A percentile compares a stretch with the other conserved stretches of the same genome.
These are phyloP conservation scores for Phialophora verrucosa DNA, from an alignment of 2,329 filamentous ascomycete genomes.

Conservation along the genomic window DNA sequence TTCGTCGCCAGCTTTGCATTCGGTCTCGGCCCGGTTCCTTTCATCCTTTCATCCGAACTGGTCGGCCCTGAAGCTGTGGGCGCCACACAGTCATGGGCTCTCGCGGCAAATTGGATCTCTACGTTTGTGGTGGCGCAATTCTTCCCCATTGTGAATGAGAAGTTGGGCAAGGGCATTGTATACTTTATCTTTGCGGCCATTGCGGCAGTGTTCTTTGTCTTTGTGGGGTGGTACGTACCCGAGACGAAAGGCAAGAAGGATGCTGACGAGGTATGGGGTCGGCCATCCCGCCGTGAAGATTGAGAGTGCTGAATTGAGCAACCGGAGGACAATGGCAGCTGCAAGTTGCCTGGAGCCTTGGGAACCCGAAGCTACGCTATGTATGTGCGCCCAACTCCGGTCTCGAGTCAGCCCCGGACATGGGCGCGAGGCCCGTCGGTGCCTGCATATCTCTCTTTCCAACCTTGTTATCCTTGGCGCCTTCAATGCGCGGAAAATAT, in stretches of 20 bases:
- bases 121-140: conserved; percentile 94
- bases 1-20: conserved; percentile 92
- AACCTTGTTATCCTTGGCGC: background rate
- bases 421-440: background rate
- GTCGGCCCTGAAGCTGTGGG: conserved; percentile 90
- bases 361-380: background rate
- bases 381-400: background rate
- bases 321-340: background rate
- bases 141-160: conserved; percentile 84
- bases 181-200: conserved; percentile 90
- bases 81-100: conserved; percentile 84
- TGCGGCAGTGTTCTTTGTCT: conserved; percentile 70
- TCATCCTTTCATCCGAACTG: conserved; percentile 89
- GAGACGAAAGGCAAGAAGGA: conserved; percentile 87
- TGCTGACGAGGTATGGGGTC: conserved; percentile 89
- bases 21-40: conserved; percentile 90
- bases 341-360: background rate
- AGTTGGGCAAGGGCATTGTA: conserved; percentile 77
- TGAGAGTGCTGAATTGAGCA: conserved; percentile 10
- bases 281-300: conserved; percentile 45
- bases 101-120: conserved; percentile 87
- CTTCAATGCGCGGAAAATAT: background rate
- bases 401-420: background rate
- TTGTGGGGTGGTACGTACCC: conserved; percentile 76
- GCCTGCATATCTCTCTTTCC: background rate